Base-by-base conservation (phyloP, 371 early-diverging fungal genomes). In the Saksenaea oblongispora region DNA sequence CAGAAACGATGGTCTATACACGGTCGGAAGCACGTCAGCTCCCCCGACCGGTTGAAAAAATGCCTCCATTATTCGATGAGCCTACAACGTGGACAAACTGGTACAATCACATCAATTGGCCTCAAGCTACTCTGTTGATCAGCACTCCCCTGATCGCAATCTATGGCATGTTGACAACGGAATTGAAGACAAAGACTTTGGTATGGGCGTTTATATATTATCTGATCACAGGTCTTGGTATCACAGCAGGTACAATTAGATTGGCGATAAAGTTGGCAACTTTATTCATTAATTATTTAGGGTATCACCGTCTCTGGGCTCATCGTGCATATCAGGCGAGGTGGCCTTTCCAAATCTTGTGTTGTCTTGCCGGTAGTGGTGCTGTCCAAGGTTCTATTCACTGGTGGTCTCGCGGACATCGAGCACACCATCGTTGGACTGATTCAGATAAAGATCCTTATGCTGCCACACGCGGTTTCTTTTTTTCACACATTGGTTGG, bases 381-480 rank as follows among this genome's bases (percentile, higher is more conserved):
- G 90, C 93, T 31, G 89, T 93, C 24, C 88, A 94, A 75, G 93
- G 94, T 34, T 92, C 92, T 41, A 84, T 88, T 63, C 85, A 87
- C 27, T 94, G 94, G 94, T 93, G 94, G 94, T 84, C 86, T 34
- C 83, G 92, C 24, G 90, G 88, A 59, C 94, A 94, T 72, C 91
- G 96, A 62, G 92, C 94, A 62, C 97, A 96, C 73, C 98, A 97
- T 82, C 84, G 95, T 55, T 80, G 81, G 81, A 95, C 96, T 14
- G 97, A 97, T 73, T 95, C 95, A 10, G 88, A 91, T 34, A 86
- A 87, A 75, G 97, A 96, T 71, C 97, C 95, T 17, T 95, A 97
- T 80, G 80, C 87, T 59, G 94, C 96, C 31, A 87, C 91, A 47
- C 80, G 88, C 69, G 96, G 97, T 35, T 80, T 95, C 67, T 84